Percentiles rank a stretch among this genome's conserved stretches.
Conservation (phyloP, 2,329 filamentous ascomycete genomes). For the Colletotrichum falcatum region DNA sequence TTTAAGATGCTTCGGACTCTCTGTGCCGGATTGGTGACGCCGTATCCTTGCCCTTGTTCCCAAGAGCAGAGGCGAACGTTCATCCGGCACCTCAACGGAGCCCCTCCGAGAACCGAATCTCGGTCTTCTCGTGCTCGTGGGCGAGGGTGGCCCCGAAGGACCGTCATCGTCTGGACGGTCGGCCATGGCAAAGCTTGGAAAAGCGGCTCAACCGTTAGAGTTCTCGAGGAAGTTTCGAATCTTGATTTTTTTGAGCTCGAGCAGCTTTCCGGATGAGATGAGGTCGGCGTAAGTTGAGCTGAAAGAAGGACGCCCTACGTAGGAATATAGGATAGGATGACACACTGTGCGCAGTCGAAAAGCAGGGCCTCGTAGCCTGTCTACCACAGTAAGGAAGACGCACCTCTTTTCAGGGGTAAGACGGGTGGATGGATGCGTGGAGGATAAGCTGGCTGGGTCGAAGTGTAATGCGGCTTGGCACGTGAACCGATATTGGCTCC, state of each 20-base stretch:
- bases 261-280: not conserved
- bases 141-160: conserved; percentile 37
- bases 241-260: not conserved
- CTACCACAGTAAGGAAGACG: not conserved
- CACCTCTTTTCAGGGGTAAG: not conserved
- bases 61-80: conserved; percentile 58
- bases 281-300: not conserved
- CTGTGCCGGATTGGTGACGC: conserved; percentile 45
- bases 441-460: not conserved
- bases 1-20: conserved; percentile 42
- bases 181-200: conserved; percentile 27
- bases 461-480: conserved; percentile 10
- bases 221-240: conserved; percentile 27
- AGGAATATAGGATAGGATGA: conserved; percentile 13
- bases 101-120: conserved; percentile 36
- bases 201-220: conserved; percentile 30
- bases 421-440: not conserved
- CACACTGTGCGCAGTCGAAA: conserved; percentile 9
- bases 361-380: not conserved
- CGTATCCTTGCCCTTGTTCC: conserved; percentile 57
- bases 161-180: conserved; percentile 25
- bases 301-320: conserved; percentile 1
- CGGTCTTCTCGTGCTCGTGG: conserved; percentile 36
- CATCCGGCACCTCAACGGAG: conserved; percentile 49
- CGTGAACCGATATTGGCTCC: conserved; percentile 11